Percentiles rank a stretch among this genome's conserved stretches.
phyloP scores from a whole-genome alignment of 345 rosid genomes.

The Populus davidiana region DNA sequence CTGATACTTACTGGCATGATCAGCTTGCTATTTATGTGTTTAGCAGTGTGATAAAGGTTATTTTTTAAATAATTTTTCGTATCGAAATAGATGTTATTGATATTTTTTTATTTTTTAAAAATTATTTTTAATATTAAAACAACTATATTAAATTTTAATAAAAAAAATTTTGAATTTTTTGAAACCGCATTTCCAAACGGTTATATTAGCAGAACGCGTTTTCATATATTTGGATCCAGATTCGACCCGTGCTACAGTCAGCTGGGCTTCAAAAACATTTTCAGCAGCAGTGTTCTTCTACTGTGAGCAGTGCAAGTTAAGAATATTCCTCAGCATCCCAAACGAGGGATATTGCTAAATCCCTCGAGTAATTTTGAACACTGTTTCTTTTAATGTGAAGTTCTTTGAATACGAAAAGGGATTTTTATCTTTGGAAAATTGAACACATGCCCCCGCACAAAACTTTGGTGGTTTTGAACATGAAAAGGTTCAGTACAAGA shows the following conservation, averaged over 20 bases:
- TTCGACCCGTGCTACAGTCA: conserved; percentile 67
- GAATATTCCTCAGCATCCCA: not conserved
- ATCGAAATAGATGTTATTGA: too few species aligned
- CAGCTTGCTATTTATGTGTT: conserved; percentile 59
- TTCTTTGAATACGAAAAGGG: not conserved
- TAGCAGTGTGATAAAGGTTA: too few species aligned
- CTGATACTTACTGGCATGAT: conserved; percentile 44
- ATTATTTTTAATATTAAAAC: too few species aligned
- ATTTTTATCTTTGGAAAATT: too few species aligned
- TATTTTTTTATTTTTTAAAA: too few species aligned
- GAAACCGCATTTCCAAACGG: too few species aligned
- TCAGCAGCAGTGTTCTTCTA: conserved; percentile 79
- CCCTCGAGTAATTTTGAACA: not conserved
- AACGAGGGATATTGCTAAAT: not conserved
- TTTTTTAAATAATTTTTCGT: too few species aligned
- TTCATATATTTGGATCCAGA: conserved; percentile 94
- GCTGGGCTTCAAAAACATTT: conserved; percentile 77
- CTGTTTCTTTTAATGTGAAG: not conserved
- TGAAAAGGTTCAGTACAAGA: not conserved
- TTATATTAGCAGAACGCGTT: conserved; percentile 97
- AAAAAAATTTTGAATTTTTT: too few species aligned
- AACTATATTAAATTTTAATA: too few species aligned
- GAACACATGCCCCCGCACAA: not conserved
- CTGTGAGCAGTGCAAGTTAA: conserved; percentile 57
- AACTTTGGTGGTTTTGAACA: not conserved